Evolutionary conservation across 2,329 filamentous ascomycete genomes (phyloP).

Genomic region (Kalmusia sp.): DNA sequence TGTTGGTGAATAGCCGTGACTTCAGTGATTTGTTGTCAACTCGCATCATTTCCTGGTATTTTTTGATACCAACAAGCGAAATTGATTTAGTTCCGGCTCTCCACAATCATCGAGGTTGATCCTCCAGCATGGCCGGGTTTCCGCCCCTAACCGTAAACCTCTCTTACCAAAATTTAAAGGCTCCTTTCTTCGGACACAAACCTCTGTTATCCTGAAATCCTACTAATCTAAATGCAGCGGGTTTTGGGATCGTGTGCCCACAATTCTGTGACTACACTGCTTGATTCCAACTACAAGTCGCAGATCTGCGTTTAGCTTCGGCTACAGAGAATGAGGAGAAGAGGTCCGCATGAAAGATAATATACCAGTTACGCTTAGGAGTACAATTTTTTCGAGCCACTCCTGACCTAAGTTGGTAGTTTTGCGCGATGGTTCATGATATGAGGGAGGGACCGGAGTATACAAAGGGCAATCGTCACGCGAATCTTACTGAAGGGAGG

Average conservation of each 20-base stretch:
- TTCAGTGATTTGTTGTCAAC: too few relatives aligned
- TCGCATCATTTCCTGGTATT: too few relatives aligned
- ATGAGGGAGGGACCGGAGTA: too few relatives aligned
- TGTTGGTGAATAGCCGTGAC: too few relatives aligned
- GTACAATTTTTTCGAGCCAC: neutral
- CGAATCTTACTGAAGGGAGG: too few relatives aligned
- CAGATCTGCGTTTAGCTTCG: neutral
- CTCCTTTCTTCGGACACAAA: neutral
- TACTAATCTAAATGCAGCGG: neutral
- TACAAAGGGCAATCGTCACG: too few relatives aligned
- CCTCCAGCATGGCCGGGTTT: too few relatives aligned
- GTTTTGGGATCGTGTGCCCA: neutral
- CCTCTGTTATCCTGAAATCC: neutral
- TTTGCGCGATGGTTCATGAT: too few relatives aligned
- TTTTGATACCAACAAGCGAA: too few relatives aligned
- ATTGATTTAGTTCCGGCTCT: too few relatives aligned
- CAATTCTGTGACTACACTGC: conserved; percentile 2
- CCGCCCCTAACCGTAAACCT: too few relatives aligned
- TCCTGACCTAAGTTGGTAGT: neutral
- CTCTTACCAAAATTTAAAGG: neutral
- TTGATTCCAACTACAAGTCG: neutral
- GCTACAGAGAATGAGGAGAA: conserved; percentile 24
- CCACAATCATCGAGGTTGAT: too few relatives aligned
- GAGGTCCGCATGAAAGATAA: neutral
- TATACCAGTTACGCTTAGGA: neutral